These are phyloP conservation scores for Penicillium sp. DNA, from an alignment of 2,329 filamentous ascomycete genomes.

Conservation along the genomic window DNA sequence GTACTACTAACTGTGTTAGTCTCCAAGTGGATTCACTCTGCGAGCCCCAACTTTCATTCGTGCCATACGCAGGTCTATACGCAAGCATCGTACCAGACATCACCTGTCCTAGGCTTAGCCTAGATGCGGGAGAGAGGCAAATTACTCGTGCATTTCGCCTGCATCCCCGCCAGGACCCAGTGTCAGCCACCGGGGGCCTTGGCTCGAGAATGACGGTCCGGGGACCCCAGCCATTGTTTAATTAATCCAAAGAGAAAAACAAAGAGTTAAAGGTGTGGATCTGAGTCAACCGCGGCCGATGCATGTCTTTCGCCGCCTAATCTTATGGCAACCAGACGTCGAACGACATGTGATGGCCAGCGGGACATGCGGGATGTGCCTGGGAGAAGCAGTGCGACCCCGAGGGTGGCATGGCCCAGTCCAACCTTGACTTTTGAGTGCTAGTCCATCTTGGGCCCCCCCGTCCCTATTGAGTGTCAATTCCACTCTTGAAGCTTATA, in stretches of 20 bases:
- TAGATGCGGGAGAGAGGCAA: background rate
- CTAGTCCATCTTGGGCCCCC: background rate
- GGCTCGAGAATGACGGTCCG: slow-evolving; percentile 12
- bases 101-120: background rate
- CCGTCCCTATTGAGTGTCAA: background rate
- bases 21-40: background rate
- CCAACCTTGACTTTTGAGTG: background rate
- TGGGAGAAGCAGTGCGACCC: slow-evolving; percentile 10
- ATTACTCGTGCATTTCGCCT: background rate
- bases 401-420: slow-evolving; percentile 1
- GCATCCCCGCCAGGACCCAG: slow-evolving; percentile 4
- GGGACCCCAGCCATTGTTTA: slow-evolving; percentile 7
- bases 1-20: background rate
- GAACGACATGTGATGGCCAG: slow-evolving; percentile 10
- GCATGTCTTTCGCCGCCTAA: slow-evolving; percentile 3
- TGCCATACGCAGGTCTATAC: background rate
- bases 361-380: background rate
- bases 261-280: background rate
- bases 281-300: slow-evolving; percentile 22
- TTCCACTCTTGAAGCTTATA: slow-evolving; percentile 21
- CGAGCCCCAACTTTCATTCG: background rate
- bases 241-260: slow-evolving; percentile 1
- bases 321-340: slow-evolving; percentile 16
- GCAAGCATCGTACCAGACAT: background rate
- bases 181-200: slow-evolving; percentile 13